phyloP scores from a whole-genome alignment of 1,284 basidiomycete species.

The Fomitiporia mediterranea region DNA sequence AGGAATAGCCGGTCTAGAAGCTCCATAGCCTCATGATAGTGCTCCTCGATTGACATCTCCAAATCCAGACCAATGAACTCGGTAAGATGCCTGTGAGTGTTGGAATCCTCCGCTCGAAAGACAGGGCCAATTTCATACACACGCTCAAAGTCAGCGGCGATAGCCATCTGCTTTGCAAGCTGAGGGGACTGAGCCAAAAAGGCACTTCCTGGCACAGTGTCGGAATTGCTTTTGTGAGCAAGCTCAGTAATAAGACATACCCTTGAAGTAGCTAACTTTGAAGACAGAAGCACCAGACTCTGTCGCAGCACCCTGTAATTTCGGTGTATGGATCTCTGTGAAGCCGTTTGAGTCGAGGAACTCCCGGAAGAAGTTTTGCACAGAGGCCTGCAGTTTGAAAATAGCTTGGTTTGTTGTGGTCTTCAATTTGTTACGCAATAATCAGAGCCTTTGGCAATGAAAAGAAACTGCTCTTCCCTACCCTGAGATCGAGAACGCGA shows the following conservation, averaged over 20 bases:
- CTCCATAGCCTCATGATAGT: constrained; percentile 96
- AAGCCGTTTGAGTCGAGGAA: constrained; percentile 77
- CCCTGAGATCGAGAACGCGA: constrained; percentile 90
- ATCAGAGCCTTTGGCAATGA: constrained; percentile 18
- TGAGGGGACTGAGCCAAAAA: constrained; percentile 97
- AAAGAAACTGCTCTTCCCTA: constrained; percentile 34
- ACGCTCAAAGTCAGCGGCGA: constrained; percentile 95
- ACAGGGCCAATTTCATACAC: constrained; percentile 97
- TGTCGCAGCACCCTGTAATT: constrained; percentile 95
- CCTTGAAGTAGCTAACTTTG: constrained; percentile 98
- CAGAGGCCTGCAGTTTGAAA: constrained; percentile 87
- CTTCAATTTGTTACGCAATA: constrained; percentile 34
- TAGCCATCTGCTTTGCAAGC: constrained; percentile 98
- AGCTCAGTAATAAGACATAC: constrained; percentile 35
- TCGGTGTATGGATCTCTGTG: constrained; percentile 96
- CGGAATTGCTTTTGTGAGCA: not conserved
- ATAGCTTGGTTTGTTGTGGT: constrained; percentile 96
- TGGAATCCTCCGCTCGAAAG: constrained; percentile 97
- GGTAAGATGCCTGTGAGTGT: constrained; percentile 97
- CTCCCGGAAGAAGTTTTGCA: constrained; percentile 87
- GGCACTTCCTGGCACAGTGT: constrained; percentile 63
- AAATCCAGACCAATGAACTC: constrained; percentile 99
- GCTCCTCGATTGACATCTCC: constrained; percentile 98
- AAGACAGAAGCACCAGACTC: constrained; percentile 97
- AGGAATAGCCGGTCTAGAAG: constrained; percentile 81